Evolutionary conservation across 257 asterid genomes (phyloP).

Genomic region (Solanum bukasovii): DNA sequence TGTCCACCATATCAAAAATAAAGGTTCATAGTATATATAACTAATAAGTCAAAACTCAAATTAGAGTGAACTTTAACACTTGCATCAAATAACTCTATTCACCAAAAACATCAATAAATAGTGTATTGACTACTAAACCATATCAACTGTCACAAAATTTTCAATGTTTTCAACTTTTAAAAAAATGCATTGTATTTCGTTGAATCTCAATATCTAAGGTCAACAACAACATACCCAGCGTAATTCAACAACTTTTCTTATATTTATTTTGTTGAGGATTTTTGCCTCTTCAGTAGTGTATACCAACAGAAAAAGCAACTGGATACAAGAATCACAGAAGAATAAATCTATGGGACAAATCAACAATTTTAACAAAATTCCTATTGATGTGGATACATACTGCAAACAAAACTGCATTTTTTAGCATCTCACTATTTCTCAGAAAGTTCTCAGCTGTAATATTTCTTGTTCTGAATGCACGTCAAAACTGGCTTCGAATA

Average conservation of each 20-base stretch:
- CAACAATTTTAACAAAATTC: background rate
- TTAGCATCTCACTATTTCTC: background rate
- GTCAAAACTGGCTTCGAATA: background rate
- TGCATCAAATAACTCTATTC: no score
- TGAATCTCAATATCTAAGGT: background rate
- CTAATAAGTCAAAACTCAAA: background rate
- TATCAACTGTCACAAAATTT: no score
- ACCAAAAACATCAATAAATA: background rate
- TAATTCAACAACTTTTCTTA: background rate
- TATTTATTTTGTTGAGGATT: background rate
- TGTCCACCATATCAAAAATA: background rate
- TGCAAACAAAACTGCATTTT: background rate
- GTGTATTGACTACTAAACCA: no score
- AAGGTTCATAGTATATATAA: background rate
- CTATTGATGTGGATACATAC: background rate
- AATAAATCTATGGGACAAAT: background rate
- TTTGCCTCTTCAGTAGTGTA: background rate
- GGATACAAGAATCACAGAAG: background rate
- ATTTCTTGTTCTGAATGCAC: background rate
- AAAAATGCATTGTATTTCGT: background rate
- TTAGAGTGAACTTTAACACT: no score
- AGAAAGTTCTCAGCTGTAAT: background rate
- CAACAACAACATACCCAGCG: fast-evolving
- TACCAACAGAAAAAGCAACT: background rate
- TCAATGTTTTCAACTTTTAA: no score